Conservation (phyloP, 257 asterid genomes). For the Mentha longifolia region DNA sequence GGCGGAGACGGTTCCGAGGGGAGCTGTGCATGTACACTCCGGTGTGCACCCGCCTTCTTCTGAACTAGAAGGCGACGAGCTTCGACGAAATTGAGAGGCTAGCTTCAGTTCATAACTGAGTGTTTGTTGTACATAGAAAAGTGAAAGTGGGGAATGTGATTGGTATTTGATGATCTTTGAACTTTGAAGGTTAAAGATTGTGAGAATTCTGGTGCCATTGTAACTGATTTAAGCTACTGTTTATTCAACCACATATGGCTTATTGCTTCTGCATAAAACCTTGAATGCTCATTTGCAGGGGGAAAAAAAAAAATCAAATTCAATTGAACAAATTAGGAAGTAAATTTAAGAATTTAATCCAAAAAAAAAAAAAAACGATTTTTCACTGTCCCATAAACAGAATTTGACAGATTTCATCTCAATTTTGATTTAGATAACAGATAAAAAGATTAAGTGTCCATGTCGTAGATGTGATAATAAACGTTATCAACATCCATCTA, state of each 20-base stretch:
- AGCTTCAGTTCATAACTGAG: neutral
- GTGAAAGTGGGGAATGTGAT: neutral
- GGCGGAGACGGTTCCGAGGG: constrained; percentile 53
- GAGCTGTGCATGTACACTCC: constrained; percentile 48
- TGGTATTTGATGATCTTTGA: constrained; percentile 1
- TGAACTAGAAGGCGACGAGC: constrained; percentile 37
- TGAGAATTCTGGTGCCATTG: neutral
- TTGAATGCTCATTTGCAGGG: too few relatives aligned
- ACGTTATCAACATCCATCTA: neutral
- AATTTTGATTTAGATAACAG: too few relatives aligned
- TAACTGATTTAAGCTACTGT: neutral
- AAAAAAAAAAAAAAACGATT: too few relatives aligned
- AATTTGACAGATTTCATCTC: too few relatives aligned
- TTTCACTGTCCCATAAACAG: too few relatives aligned
- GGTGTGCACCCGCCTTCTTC: constrained; percentile 48
- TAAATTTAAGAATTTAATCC: too few relatives aligned
- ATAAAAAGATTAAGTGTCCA: neutral
- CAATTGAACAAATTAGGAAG: too few relatives aligned
- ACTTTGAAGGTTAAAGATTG: neutral
- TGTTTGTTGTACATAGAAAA: constrained; percentile 28
- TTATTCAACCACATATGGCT: too few relatives aligned
- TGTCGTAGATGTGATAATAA: neutral
- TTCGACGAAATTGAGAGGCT: neutral
- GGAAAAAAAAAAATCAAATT: too few relatives aligned
- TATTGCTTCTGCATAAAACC: too few relatives aligned